Evolutionary conservation across 176 grass and related monocot genomes (phyloP).

Genomic region (Tillandsia fasciculata): DNA sequence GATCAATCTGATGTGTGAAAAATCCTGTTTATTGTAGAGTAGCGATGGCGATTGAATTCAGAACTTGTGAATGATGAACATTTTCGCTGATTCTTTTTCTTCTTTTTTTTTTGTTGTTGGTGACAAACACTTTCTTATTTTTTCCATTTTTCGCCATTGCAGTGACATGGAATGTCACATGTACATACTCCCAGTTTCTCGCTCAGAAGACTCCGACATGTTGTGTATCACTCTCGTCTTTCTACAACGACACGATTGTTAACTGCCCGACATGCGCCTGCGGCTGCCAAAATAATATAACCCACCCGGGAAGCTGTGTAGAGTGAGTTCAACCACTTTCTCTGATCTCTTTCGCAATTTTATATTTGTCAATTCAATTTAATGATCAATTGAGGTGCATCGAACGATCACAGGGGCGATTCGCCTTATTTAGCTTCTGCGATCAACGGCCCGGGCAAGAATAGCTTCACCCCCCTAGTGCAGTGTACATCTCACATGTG

Average conservation of each 20-base stretch:
- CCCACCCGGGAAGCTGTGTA: constrained; percentile 58
- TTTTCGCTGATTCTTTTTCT: background rate
- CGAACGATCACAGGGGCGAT: constrained; percentile 29
- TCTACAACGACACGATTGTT: constrained; percentile 65
- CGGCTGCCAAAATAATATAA: constrained; percentile 56
- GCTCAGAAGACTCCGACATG: constrained; percentile 54
- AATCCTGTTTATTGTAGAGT: too few species aligned
- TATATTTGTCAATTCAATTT: background rate
- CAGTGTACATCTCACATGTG: constrained; percentile 65
- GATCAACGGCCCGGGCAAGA: constrained; percentile 38
- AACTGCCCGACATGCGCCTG: constrained; percentile 66
- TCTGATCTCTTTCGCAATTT: background rate
- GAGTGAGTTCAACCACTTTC: constrained; percentile 40
- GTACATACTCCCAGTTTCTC: constrained; percentile 70
- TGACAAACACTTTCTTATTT: background rate
- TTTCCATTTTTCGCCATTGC: constrained; percentile 14
- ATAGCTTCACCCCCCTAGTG: constrained; percentile 39
- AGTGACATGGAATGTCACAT: constrained; percentile 78
- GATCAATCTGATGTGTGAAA: too few species aligned
- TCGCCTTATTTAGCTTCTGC: constrained; percentile 54
- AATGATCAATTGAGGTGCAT: background rate
- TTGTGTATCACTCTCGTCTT: constrained; percentile 72
- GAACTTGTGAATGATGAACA: background rate
- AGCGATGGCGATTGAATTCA: too few species aligned
- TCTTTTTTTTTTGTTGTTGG: background rate